phyloP scores from a whole-genome alignment of 192 early-diverging fungal genomes.

The Physocladia obscura region DNA sequence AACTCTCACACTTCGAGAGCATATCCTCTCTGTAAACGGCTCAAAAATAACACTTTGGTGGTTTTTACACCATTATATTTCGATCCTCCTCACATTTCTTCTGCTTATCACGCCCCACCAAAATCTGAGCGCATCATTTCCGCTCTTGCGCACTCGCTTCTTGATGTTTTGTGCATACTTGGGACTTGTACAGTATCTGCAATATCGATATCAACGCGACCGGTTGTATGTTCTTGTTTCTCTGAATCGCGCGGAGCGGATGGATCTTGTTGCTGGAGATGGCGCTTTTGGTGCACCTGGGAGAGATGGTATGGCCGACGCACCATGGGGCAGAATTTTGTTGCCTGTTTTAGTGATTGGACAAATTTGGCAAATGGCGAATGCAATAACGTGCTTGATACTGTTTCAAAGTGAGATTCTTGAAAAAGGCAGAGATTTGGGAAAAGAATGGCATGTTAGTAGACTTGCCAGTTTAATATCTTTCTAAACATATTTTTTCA shows the following conservation, averaged over 20 bases:
- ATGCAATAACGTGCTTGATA: constrained; percentile 12
- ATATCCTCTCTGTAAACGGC: constrained; percentile 47
- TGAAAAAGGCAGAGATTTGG: background rate
- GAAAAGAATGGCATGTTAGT: constrained; percentile 31
- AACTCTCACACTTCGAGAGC: constrained; percentile 44
- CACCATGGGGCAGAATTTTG: constrained; percentile 7
- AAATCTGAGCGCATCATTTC: constrained; percentile 3
- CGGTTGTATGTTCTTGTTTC: constrained; percentile 47
- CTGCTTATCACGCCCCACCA: constrained; percentile 34
- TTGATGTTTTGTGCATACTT: constrained; percentile 38
- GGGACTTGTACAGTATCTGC: constrained; percentile 38
- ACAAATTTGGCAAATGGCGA: constrained; percentile 43
- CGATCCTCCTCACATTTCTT: constrained; percentile 30
- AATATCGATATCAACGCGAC: constrained; percentile 45
- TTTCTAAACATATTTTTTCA: background rate
- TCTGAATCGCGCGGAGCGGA: constrained; percentile 44
- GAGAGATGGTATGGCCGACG: background rate
- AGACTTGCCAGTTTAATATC: background rate
- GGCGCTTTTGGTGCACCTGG: constrained; percentile 31
- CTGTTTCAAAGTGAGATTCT: constrained; percentile 13
- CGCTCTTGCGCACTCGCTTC: constrained; percentile 31
- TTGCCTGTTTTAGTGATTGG: constrained; percentile 39
- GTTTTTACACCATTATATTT: constrained; percentile 47
- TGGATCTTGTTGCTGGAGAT: constrained; percentile 48
- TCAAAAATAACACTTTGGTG: constrained; percentile 44